Base-by-base conservation (phyloP, 371 early-diverging fungal genomes). In the Apophysomyces elegans region DNA sequence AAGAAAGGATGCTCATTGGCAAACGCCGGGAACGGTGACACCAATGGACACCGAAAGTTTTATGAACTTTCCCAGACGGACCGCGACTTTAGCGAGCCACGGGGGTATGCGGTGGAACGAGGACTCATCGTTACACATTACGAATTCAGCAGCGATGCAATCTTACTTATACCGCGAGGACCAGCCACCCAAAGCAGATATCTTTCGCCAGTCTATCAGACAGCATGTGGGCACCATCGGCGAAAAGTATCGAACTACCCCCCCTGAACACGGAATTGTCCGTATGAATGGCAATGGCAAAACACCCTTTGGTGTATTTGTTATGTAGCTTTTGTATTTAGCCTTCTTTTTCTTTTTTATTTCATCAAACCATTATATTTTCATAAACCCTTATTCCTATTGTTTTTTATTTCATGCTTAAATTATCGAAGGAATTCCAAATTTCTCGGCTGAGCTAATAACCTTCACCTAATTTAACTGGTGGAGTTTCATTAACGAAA, bases 121-220 rank as follows among this genome's bases (percentile, higher is more conserved):
- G 21, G 54, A 50, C 9, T 9, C 54, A 21, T 50, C 54, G 54
- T 50, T 50, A 50, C 54, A 50, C 54, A 50, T 50, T 16, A 26
- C 54, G 54, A 50, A 50, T 8, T 50, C 54, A 21, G 18, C 54
- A 26, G 21, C 21, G 54, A 50, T 50, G 54, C 54, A 21, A 16
- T 26, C 54, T 50, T 50, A 50, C 54, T 50, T 50, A 50, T 50
- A 50, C 54, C 54, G 54, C 54, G 54, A 50, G 54, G 54, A 50
- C 54, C 54, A 50, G 35, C 54, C 54, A 50, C 54, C 54, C 9
- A 16, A 26, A 50, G 54, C 21, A 50, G 54, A 50, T 26, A n/a
- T 50, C 21, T 50, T 50, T 50, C 54, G 54, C 54, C 54, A 50
- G 16, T 21, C 21, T 21, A 50, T 50, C 21, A 50, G 54, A 50